Base-by-base conservation (phyloP, 108 stramenopile species). In the Conticribra weissflogii region DNA sequence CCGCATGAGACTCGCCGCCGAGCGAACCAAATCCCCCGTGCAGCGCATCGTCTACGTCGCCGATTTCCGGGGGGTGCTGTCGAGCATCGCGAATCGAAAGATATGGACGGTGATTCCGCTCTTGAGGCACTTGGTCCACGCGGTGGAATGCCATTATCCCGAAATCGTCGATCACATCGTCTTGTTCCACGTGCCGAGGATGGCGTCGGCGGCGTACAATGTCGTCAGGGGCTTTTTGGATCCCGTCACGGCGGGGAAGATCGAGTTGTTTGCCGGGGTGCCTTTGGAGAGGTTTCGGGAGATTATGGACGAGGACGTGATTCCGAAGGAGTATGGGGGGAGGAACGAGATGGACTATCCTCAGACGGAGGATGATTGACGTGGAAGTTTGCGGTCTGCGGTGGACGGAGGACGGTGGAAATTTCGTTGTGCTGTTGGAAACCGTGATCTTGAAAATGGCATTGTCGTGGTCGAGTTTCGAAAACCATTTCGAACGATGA, bases 81-180 rank as follows among this genome's bases (percentile, higher is more conserved):
- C 50, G 21, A 51, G 59, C 7, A 71, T 71, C 17, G 19, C 60
- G 7, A 59, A 71, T 33, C 55, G 70, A 32, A 57, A 60, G 29
- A 71, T 71, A 27, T 62, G 59, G 50, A 60, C 53, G 23, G 59
- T 61, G 2, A 36, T 71, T 23, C 50, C 50, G 14, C 19, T 62
- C 3, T 48, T 71, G 23, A 70, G 34, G 16, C 30, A 19, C 0
- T 14, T 70, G 8, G 47, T 51, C 12, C 56, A 54, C 47, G 59
- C 57, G 22, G 48, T 70, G 46, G 58, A 70, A 24, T 59, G 48
- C 24, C 68, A 70, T 32, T 70, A 70, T 41, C 68, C 58, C 0
- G 68, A 70, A 34, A 33, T 70, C 31, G 58, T 59, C 18, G 68
- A 70, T 59, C 68, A 70, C 28, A 59, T 59, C 47, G 52, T 50